phyloP scores from a whole-genome alignment of 306 rosid species.

The Begonia peltatifolia region DNA sequence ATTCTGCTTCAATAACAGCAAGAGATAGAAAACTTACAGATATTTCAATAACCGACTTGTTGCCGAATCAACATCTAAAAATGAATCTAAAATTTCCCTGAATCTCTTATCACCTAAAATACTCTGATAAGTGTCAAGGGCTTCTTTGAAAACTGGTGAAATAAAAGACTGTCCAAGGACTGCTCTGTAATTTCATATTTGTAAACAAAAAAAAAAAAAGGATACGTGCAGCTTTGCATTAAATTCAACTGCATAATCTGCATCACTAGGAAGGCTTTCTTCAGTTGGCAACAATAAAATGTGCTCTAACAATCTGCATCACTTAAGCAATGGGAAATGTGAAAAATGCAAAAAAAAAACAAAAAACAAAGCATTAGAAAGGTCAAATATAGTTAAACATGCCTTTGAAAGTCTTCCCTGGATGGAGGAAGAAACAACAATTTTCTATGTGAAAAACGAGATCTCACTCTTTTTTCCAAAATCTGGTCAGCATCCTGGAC shows the following conservation, averaged over 20 bases:
- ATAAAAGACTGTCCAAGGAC: too few species aligned
- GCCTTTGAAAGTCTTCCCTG: slow-evolving; percentile 48
- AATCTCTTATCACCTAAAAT: slow-evolving; percentile 52
- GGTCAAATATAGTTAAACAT: slow-evolving; percentile 11
- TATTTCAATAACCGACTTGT: slow-evolving; percentile 54
- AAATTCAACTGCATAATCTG: slow-evolving; percentile 51
- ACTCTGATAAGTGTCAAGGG: slow-evolving; percentile 62
- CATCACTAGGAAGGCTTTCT: slow-evolving; percentile 48
- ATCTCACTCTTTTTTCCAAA: slow-evolving; percentile 85
- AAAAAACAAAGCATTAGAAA: not conserved
- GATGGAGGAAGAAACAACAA: slow-evolving; percentile 69
- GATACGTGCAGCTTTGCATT: slow-evolving; percentile 67
- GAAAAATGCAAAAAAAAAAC: slow-evolving; percentile 7
- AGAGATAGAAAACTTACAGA: slow-evolving; percentile 42
- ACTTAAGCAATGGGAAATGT: slow-evolving; percentile 4
- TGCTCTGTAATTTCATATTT: too few species aligned
- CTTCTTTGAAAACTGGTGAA: slow-evolving; percentile 2
- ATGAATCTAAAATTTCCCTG: slow-evolving; percentile 34
- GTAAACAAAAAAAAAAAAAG: slow-evolving; percentile 21
- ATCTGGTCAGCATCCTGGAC: slow-evolving; percentile 92
- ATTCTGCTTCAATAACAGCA: not conserved
- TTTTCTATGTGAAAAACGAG: slow-evolving; percentile 95
- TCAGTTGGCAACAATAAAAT: slow-evolving; percentile 55
- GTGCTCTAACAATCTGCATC: slow-evolving; percentile 57
- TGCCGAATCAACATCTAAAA: slow-evolving; percentile 37